Evolutionary conservation across 2,329 filamentous ascomycete species (phyloP).

Genomic region (Aspergillus neoniger): DNA sequence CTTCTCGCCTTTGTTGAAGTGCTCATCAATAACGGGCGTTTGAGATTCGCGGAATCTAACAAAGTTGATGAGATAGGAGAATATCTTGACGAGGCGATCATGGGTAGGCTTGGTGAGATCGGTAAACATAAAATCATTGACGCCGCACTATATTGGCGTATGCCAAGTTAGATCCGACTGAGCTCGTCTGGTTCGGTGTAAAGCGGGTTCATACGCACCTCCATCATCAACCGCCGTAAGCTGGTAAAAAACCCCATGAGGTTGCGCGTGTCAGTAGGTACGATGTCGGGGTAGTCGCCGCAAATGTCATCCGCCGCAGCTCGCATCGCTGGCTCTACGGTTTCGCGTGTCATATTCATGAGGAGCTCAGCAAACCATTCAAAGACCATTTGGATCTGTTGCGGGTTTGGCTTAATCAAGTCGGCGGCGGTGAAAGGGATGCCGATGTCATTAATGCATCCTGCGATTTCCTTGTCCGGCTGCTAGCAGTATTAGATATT

Average conservation of each 20-base stretch:
- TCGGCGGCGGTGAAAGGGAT: constrained; percentile 85
- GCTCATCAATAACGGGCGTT: constrained; percentile 82
- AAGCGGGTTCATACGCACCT: constrained; percentile 43
- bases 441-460: constrained; percentile 95
- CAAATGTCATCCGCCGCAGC: constrained; percentile 86
- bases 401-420: constrained; percentile 88
- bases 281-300: constrained; percentile 78
- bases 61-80: constrained; percentile 98
- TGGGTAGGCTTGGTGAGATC: constrained; percentile 91
- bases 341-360: constrained; percentile 89
- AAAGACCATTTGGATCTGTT: constrained; percentile 95
- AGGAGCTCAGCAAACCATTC: constrained; percentile 96
- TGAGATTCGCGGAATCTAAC: constrained; percentile 95
- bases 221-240: constrained; percentile 73
- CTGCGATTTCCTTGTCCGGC: constrained; percentile 79
- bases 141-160: constrained; percentile 65
- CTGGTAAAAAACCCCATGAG: constrained; percentile 94
- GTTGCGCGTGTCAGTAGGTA: constrained; percentile 85
- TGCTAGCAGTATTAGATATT: constrained; percentile 33
- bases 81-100: constrained; percentile 87
- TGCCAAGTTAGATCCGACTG: not conserved
- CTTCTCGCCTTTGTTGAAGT: constrained; percentile 86
- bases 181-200: not conserved
- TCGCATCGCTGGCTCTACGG: constrained; percentile 91
- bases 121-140: constrained; percentile 89